Percentiles rank a stretch among this genome's conserved stretches.
phyloP scores from a whole-genome alignment of 2,329 filamentous ascomycete species.

The Penicillium brevicompactum region DNA sequence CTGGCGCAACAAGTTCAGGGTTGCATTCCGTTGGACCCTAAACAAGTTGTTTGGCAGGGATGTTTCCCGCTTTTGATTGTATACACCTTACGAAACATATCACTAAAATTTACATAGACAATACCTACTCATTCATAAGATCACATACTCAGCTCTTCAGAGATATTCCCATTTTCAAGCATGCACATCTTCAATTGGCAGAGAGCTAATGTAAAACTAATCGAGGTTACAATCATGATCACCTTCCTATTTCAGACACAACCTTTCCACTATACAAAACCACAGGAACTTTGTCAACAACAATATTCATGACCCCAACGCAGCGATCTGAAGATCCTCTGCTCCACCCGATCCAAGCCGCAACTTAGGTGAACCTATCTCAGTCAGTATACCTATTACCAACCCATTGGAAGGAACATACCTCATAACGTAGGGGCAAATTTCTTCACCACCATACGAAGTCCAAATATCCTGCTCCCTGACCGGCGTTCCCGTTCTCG shows the following conservation, averaged over 20 bases:
- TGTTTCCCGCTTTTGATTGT: constrained; percentile 43
- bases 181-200: not conserved
- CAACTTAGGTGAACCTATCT: constrained; percentile 1
- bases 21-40: constrained; percentile 45
- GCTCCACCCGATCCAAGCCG: not conserved
- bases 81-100: not conserved
- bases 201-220: too few species aligned
- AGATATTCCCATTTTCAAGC: not conserved
- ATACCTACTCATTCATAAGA: not conserved
- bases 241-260: not conserved
- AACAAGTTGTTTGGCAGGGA: constrained; percentile 49
- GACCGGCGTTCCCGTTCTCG: constrained; percentile 27
- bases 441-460: constrained; percentile 25
- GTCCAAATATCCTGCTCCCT: constrained; percentile 31
- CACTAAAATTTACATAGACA: not conserved
- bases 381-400: not conserved
- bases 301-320: too few species aligned
- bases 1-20: constrained; percentile 47
- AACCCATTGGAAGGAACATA: constrained; percentile 8
- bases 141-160: not conserved
- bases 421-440: constrained; percentile 28
- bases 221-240: not conserved
- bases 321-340: not conserved
- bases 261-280: not conserved
- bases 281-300: too few species aligned